These are phyloP conservation scores for Thinopyrum elongatum DNA, from an alignment of 176 grass and related monocot species.

Conservation along the genomic window DNA sequence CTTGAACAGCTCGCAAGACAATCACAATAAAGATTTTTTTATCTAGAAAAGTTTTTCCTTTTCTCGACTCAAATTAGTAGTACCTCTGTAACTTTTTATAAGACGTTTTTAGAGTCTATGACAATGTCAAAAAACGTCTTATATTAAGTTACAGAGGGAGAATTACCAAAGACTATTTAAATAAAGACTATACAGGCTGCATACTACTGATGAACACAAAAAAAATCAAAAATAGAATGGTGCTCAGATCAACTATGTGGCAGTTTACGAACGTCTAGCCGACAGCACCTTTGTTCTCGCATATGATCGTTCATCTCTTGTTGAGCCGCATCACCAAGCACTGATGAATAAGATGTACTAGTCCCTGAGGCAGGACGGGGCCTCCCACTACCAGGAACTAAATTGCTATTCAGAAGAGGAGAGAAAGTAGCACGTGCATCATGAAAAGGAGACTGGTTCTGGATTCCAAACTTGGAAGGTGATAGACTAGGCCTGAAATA, in stretches of 20 bases:
- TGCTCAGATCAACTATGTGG: constrained; percentile 14
- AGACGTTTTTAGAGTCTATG: no score
- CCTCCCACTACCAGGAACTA: constrained; percentile 20
- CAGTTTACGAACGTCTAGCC: background rate
- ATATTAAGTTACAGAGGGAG: no score
- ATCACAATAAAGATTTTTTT: constrained; percentile 7
- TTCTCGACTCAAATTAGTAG: background rate
- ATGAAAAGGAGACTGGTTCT: constrained; percentile 21
- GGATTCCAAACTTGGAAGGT: constrained; percentile 5
- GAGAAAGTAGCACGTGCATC: background rate
- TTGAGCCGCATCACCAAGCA: background rate
- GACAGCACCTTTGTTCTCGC: background rate
- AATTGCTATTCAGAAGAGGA: constrained; percentile 31
- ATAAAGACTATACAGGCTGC: constrained; percentile 2
- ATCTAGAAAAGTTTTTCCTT: background rate
- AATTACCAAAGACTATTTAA: background rate
- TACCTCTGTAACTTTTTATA: no score
- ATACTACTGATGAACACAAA: background rate
- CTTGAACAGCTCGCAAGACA: background rate
- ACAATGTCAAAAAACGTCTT: no score
- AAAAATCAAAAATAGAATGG: background rate
- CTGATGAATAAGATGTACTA: constrained; percentile 21
- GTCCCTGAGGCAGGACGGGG: constrained; percentile 9
- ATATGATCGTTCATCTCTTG: constrained; percentile 27
- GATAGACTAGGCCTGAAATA: constrained; percentile 24